phyloP scores from a whole-genome alignment of 2,329 filamentous ascomycete species.

The Talaromyces amestolkiae region DNA sequence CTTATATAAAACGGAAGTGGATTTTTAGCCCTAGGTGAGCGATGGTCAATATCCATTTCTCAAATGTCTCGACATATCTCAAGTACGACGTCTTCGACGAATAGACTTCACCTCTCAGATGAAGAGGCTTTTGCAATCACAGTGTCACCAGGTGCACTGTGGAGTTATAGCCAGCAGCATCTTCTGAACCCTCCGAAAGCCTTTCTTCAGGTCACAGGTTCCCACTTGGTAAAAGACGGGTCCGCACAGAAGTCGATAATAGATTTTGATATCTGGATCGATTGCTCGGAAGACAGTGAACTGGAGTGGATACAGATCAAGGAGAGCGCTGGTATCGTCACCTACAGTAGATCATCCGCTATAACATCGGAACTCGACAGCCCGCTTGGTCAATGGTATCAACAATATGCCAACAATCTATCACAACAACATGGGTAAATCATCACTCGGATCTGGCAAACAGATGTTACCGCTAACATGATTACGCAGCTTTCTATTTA shows the following conservation, averaged over 20 bases:
- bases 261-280: slow-evolving; percentile 3
- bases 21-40: background rate
- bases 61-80: background rate
- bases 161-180: slow-evolving; percentile 3
- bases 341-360: background rate
- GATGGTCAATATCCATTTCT: background rate
- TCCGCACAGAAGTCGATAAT: background rate
- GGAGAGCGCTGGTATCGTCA: background rate
- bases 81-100: background rate
- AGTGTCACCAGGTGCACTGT: background rate
- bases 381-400: background rate
- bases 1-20: background rate
- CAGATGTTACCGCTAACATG: background rate
- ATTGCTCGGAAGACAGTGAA: background rate
- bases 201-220: slow-evolving; percentile 2
- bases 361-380: background rate
- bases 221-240: background rate
- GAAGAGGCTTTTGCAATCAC: background rate
- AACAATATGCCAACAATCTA: background rate
- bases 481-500: background rate
- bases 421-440: background rate
- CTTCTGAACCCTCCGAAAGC: background rate
- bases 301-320: background rate
- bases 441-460: background rate
- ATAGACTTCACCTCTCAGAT: background rate